phyloP scores from a whole-genome alignment of 1,284 basidiomycete genomes.

The Hemileia vastatrix region DNA sequence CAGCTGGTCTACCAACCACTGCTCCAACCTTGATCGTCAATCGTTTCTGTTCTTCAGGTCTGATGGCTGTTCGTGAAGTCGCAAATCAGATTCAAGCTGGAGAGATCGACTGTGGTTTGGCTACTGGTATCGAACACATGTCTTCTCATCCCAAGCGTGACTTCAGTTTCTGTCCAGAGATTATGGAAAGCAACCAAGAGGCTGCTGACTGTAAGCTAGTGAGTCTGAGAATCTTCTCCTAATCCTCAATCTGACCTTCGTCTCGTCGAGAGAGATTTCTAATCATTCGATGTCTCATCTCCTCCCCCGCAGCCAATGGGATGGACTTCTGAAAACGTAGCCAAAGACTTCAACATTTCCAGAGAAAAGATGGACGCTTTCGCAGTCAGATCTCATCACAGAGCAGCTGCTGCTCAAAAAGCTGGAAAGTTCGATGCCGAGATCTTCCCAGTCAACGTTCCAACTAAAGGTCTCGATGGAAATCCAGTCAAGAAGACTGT shows the following conservation, averaged over 20 bases:
- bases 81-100: conserved; percentile 69
- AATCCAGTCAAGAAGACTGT: conserved; percentile 55
- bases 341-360: conserved; percentile 65
- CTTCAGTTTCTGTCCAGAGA: conserved; percentile 52
- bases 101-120: conserved; percentile 74
- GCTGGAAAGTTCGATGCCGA: conserved; percentile 63
- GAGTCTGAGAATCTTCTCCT: too few relatives aligned
- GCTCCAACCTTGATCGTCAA: conserved; percentile 67
- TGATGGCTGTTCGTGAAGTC: conserved; percentile 72
- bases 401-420: conserved; percentile 56
- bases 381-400: conserved; percentile 70
- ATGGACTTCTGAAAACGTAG: conserved; percentile 77
- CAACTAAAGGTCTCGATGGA: conserved; percentile 44
- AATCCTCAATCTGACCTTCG: neutral
- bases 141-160: conserved; percentile 41
- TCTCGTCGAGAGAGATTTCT: neutral
- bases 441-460: conserved; percentile 56
- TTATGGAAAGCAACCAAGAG: conserved; percentile 50
- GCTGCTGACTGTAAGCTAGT: conserved; percentile 64
- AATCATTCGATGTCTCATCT: conserved; percentile 8
- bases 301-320: conserved; percentile 60
- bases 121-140: conserved; percentile 77
- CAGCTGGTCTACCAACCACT: conserved; percentile 67
- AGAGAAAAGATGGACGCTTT: conserved; percentile 75
- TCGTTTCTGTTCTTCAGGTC: conserved; percentile 69